Evolutionary conservation across 805 yeast genomes (phyloP).

Genomic region (Suhomyces prunicola): DNA sequence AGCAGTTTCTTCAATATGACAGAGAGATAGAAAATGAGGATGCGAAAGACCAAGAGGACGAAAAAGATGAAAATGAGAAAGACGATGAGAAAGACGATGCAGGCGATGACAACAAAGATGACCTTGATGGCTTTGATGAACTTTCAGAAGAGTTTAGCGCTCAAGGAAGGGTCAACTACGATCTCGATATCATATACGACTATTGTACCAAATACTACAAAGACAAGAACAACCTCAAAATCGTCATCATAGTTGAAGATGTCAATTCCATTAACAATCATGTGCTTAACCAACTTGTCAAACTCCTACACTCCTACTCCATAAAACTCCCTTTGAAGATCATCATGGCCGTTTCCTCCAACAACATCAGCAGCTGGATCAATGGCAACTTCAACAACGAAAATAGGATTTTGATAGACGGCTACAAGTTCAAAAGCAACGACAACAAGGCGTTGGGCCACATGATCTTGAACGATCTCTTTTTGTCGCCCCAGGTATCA

Average conservation of each 20-base stretch:
- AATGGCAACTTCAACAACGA: constrained; percentile 30
- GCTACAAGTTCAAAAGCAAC: constrained; percentile 31
- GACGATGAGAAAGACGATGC: constrained; percentile 9
- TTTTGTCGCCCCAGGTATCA: constrained; percentile 22
- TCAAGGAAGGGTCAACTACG: constrained; percentile 29
- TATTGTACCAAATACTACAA: constrained; percentile 18
- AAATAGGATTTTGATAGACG: constrained; percentile 23
- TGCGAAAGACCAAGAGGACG: constrained; percentile 7
- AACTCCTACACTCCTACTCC: constrained; percentile 26
- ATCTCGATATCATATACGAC: constrained; percentile 33
- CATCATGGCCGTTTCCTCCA: constrained; percentile 35
- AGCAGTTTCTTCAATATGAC: constrained; percentile 17
- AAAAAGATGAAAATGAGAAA: constrained; percentile 4
- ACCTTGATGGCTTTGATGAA: constrained; percentile 5
- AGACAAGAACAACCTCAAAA: constrained; percentile 8
- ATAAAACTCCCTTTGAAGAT: constrained; percentile 28
- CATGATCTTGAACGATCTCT: constrained; percentile 31
- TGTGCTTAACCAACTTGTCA: constrained; percentile 34
- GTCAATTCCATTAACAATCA: constrained; percentile 33
- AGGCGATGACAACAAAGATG: constrained; percentile 1
- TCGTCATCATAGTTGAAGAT: constrained; percentile 36
- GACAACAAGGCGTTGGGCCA: constrained; percentile 33
- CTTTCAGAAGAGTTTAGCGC: constrained; percentile 1
- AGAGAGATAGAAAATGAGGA: background rate
- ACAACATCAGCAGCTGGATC: constrained; percentile 37